Base-by-base conservation (phyloP, 306 rosid genomes). In the Casuarina cunninghamiana region DNA sequence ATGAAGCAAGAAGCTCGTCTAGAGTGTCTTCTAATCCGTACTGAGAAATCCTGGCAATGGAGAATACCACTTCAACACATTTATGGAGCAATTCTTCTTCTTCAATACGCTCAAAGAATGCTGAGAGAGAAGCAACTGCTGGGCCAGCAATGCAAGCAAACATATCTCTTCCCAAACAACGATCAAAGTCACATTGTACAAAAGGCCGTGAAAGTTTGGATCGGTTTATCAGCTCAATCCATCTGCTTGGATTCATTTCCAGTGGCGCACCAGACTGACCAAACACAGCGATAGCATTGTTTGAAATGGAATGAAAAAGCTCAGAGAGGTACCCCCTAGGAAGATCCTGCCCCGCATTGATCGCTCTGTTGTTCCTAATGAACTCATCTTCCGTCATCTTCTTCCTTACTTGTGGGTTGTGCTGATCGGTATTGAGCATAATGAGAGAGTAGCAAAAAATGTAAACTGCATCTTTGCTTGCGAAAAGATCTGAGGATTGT, bases 341-440 rank as follows among this genome's bases (percentile, higher is more conserved):
- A 72, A 95, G 90, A 85, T 95, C 99, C 21, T 93, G 89, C 60
- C 99, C 99, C 62, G 83, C 96, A 75, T 95, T 95, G 79, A 93
- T 93, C 57, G 87, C 90, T 74, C 97, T 89, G 45, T 95, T 95
- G 87, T 95, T 95, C 87, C 73, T 84, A 43, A 95, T 93, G 88
- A 93, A 91, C 54, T 95, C 99, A 2, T 93, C 99, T 79, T 88
- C 97, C 32, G 97, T 93, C 97, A 95, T 95, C 80, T 93, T 93
- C 78, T 91, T 95, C 89, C 91, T 95, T 61, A 95, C 99, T 85
- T 95, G 99, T 15, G 97, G 97, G 72, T 95, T 93, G 82, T 95
- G 99, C 8, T 89, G 97, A 75, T 95, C 99, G 37, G 99, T 95
- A 63, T 95, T 95, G 72, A 95, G 91, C 99, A 93, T 93, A 57